A percentile compares a stretch with the other conserved stretches of the same genome.
Evolutionary conservation across 2,329 filamentous ascomycete genomes (phyloP).

Genomic region (Alternaria conjuncta): DNA sequence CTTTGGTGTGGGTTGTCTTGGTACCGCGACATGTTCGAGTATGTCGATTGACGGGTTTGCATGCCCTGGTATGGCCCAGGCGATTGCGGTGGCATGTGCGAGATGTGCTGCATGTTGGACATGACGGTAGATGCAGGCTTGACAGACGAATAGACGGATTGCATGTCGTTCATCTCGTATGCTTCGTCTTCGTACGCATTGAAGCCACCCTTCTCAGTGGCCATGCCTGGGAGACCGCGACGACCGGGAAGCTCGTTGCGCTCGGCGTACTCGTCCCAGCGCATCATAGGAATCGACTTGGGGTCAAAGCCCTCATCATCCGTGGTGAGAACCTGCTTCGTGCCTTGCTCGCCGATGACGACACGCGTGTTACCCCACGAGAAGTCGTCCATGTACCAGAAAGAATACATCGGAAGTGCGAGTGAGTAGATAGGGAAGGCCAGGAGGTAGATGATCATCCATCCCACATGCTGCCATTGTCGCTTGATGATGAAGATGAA

Average conservation of each 20-base stretch:
- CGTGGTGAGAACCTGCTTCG: conserved; percentile 86
- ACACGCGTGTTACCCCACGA: conserved; percentile 98
- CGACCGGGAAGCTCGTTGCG: conserved; percentile 89
- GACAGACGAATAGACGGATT: conserved; percentile 92
- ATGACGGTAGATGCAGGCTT: conserved; percentile 85
- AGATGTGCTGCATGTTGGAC: conserved; percentile 75
- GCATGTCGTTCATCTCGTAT: conserved; percentile 99
- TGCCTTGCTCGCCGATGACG: conserved; percentile 91
- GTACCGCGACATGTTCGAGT: conserved; percentile 70
- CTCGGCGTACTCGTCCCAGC: conserved; percentile 95
- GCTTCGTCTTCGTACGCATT: conserved; percentile 72
- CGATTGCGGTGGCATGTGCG: conserved; percentile 80
- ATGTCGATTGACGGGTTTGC: conserved; percentile 72
- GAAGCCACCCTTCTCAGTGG: conserved; percentile 65
- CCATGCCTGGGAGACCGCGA: conserved; percentile 66
- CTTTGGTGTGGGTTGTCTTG: conserved; percentile 65
- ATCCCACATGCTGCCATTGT: conserved; percentile 97
- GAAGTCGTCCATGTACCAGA: conserved; percentile 99
- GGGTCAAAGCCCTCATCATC: conserved; percentile 86
- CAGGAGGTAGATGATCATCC: conserved; percentile 99
- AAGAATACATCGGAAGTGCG: conserved; percentile 90
- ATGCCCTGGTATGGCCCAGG: conserved; percentile 73
- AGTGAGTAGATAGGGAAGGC: conserved; percentile 95
- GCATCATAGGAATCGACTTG: conserved; percentile 87
- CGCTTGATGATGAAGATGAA: conserved; percentile 96